Conservation (phyloP, 495 filamentous ascomycete species). For the Penicillium riverlandense region DNA sequence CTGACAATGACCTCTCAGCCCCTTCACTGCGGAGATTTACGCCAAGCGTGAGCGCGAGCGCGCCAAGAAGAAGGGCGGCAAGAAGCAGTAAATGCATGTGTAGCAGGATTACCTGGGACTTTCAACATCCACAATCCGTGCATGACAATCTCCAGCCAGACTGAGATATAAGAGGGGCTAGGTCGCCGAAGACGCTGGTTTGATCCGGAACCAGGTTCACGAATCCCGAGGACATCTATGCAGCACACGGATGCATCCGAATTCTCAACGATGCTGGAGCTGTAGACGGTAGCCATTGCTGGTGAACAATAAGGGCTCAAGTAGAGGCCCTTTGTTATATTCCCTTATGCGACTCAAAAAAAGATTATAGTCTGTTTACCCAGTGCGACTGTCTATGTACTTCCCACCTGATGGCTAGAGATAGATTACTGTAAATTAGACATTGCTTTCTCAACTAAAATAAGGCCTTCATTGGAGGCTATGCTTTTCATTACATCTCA, state of each 20-base stretch:
- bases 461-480: too few relatives aligned
- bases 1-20: constrained; percentile 39
- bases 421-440: too few relatives aligned
- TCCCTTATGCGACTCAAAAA: background rate
- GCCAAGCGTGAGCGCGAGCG: constrained; percentile 63
- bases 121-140: constrained; percentile 31
- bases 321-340: background rate
- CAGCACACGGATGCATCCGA: constrained; percentile 13
- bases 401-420: too few relatives aligned
- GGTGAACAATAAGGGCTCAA: too few relatives aligned
- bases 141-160: constrained; percentile 7
- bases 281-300: constrained; percentile 16
- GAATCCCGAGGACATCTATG: constrained; percentile 1
- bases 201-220: background rate
- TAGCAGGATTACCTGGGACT: constrained; percentile 15
- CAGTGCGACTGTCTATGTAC: too few relatives aligned
- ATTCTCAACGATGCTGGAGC: constrained; percentile 26
- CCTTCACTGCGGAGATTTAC: constrained; percentile 94
- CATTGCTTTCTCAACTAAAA: too few relatives aligned
- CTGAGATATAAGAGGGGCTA: constrained; percentile 1
- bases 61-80: constrained; percentile 35
- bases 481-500: too few relatives aligned
- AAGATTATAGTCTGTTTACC: background rate
- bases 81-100: constrained; percentile 25
- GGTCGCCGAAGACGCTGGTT: background rate